Base-by-base conservation (phyloP, 805 yeast genomes). In the Yarrowia hollandica region DNA sequence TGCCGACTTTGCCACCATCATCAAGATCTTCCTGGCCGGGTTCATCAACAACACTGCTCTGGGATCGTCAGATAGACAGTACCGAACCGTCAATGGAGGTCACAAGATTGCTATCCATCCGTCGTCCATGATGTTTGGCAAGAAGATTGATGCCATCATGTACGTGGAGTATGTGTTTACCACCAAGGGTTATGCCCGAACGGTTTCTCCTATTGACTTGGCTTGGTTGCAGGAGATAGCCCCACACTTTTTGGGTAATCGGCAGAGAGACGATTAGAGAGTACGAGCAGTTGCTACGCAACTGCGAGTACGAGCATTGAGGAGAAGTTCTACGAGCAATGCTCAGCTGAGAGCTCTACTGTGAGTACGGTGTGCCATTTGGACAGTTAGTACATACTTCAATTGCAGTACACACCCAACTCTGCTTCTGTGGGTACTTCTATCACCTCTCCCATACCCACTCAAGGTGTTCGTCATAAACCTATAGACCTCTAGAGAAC, bases 121-220 rank as follows among this genome's bases (percentile, higher is more conserved):
- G 0, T 87, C 96, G 0, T 89, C 96, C 0, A 74, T 88, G 71
- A 74, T 94, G 37, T 94, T 92, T 72, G 96, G 97, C 6, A 80
- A 81, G 64, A 80, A 82, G 64, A 77, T 83, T 42, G 96, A 92
- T 64, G 96, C 95, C 0, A 84, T 94, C 59, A 85, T 94, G 95
- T 94, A 90, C 74, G 84, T 90, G 33, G 99, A 94, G 72, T 91
- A 88, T 69, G 97, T 94, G 14, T 92, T 81, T 70, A 94, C 99
- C 0, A 81, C 91, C 12, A 90, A 90, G 70, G 96, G 96, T 0
- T 94, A 91, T 67, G 98, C 96, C 0, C 78, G 99, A 66, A 85
- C 78, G 62, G 96, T 91, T n/a, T 84, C 90, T 50, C 83, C 86
- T 14, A 79, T 94, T 22, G 88, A 89, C 67, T 73, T 89, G 59